Evolutionary conservation across 257 asterid species (phyloP), one percentile per base, ranked within the genome.

Genomic region (Primulina eburnea): DNA sequence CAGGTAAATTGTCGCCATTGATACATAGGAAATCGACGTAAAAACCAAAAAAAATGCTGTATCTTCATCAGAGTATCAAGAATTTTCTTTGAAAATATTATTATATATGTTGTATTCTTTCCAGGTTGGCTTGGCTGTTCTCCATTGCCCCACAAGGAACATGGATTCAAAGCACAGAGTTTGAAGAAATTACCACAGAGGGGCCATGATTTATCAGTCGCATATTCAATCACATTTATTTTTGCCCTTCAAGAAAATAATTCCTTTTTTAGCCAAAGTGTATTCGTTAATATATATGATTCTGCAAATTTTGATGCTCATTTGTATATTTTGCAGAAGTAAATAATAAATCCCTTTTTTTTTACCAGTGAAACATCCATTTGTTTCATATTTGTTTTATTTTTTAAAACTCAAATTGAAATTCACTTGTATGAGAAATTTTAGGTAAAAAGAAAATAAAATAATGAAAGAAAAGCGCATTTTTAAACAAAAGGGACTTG

Each of bases 71-170:
- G 69, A 47, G 58, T 38, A 75, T 67, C 74, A 74, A 77, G 33
- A 74, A 73, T 50, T 66, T 20, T 26, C 71, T 70, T 59, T 9
- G 16, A 14, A 35, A 34, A 12, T 67, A 8, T 53, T 67, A 8
- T 53, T 66, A 62, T 34, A 70, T 58, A 16, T 2, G 56, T 34
- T 71, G 65, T 20, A 59, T 32, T 65, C 72, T 74, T 80, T 77
- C 89, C 92, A 86, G 89, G 75, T 76, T 79, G 87, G 79, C 74
- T 72, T 76, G 73, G 79, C 61, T 78, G 81, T 74, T 73, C 61
- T 30, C 77, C 56, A 7, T 40, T 63, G 74, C 70, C 79, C 84
- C 82, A 74, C 68, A 70, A 11, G 53, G 53, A 43, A 73, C 69
- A 74, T 74, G 79, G 64, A 65, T 62, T 62, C 30, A 28, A 32